These are phyloP conservation scores for Sordariomycetes sp. DNA, from an alignment of 2,329 filamentous ascomycete species.

Conservation along the genomic window DNA sequence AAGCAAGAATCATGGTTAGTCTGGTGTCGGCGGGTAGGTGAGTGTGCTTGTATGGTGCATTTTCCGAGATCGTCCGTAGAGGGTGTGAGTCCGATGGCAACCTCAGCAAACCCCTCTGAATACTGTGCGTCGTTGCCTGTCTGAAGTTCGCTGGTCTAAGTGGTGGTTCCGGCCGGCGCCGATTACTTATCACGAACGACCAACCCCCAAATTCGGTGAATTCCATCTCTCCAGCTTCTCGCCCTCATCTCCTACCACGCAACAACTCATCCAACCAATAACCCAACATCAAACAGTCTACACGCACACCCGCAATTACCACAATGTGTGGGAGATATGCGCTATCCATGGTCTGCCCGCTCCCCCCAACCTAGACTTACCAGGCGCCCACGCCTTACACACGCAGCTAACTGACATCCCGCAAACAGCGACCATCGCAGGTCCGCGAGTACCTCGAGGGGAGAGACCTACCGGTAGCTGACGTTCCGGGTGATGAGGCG, in stretches of 20 bases:
- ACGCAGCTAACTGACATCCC: background rate
- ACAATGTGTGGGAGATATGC: constrained; percentile 24
- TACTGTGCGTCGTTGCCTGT: background rate
- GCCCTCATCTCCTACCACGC: too few species aligned
- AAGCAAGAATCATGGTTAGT: background rate
- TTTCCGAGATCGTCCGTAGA: too few species aligned
- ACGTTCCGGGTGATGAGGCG: constrained; percentile 57
- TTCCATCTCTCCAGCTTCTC: background rate
- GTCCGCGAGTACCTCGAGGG: constrained; percentile 62
- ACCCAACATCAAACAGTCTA: background rate
- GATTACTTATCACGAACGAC: constrained; percentile 3
- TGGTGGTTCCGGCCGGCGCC: background rate
- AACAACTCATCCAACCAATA: background rate
- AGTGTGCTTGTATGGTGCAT: too few species aligned
- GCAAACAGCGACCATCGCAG: constrained; percentile 56
- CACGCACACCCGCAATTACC: background rate
- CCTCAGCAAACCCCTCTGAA: too few species aligned
- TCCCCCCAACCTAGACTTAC: background rate
- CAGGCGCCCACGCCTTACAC: constrained; percentile 20
- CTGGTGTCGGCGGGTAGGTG: too few species aligned
- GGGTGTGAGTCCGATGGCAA: too few species aligned
- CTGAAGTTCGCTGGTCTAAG: too few species aligned
- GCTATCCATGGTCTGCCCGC: constrained; percentile 17
- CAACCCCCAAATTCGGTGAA: background rate
- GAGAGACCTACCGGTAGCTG: constrained; percentile 58